phyloP scores from a whole-genome alignment of 352 stramenopile species.

The Pythium biforme region DNA sequence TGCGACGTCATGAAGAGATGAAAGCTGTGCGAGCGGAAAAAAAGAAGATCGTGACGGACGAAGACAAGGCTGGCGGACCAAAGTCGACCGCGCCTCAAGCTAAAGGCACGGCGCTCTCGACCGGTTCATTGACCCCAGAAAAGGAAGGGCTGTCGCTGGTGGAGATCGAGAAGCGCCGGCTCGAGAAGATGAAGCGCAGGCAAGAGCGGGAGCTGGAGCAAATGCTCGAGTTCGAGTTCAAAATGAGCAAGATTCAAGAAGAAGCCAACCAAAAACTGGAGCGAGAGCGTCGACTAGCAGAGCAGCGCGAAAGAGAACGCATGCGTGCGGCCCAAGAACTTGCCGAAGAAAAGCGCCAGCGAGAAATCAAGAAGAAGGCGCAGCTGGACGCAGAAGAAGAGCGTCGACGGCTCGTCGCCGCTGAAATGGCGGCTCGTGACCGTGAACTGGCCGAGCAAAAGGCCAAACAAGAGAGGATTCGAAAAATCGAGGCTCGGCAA shows the following conservation, averaged over 20 bases:
- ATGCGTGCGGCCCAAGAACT: conserved; percentile 62
- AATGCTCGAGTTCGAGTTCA: conserved; percentile 92
- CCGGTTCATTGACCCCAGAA: conserved; percentile 18
- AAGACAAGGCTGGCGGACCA: conserved; percentile 6
- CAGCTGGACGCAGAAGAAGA: conserved; percentile 85
- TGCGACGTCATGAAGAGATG: conserved; percentile 91
- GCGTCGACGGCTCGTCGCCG: conserved; percentile 53
- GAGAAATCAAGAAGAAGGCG: conserved; percentile 84
- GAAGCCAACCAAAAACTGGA: conserved; percentile 68
- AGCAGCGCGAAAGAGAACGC: conserved; percentile 68
- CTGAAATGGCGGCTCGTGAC: conserved; percentile 70
- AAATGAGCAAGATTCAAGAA: conserved; percentile 85
- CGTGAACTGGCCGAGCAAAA: conserved; percentile 76
- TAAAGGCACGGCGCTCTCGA: conserved; percentile 8
- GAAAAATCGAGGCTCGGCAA: conserved; percentile 61
- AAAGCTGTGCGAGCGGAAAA: conserved; percentile 79
- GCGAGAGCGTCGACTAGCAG: conserved; percentile 58
- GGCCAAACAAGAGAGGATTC: conserved; percentile 64
- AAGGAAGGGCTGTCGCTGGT: conserved; percentile 41
- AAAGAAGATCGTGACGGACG: conserved; percentile 62
- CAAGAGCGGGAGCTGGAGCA: conserved; percentile 86
- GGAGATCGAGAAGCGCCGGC: conserved; percentile 61
- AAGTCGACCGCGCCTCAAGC: conserved; percentile 14
- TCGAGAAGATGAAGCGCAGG: conserved; percentile 74
- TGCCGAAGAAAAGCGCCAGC: conserved; percentile 67